phyloP scores from a whole-genome alignment of 108 stramenopile genomes.

The Fragilaria crotonensis region DNA sequence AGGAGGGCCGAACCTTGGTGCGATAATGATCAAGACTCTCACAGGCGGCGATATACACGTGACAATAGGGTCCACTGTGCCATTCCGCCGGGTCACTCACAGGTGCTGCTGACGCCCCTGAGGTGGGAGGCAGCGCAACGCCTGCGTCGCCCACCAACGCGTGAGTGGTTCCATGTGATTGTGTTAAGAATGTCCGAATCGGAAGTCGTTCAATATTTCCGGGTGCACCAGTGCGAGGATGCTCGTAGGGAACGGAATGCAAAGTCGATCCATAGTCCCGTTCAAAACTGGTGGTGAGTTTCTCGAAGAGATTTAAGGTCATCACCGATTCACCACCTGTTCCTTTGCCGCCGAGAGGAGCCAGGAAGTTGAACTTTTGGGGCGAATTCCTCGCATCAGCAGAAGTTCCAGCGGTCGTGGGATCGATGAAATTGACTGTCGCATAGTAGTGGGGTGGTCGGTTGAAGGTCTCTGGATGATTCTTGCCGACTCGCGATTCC shows the following conservation, averaged over 20 bases:
- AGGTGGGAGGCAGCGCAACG: constrained; percentile 25
- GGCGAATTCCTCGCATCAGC: constrained; percentile 6
- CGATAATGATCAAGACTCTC: constrained; percentile 64
- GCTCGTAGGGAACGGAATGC: constrained; percentile 44
- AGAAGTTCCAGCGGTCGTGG: constrained; percentile 34
- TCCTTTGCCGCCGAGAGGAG: constrained; percentile 3
- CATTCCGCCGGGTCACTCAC: constrained; percentile 48
- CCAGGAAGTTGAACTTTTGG: constrained; percentile 17
- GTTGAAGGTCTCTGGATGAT: neutral
- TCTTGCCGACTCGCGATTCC: neutral
- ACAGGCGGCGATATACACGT: constrained; percentile 71
- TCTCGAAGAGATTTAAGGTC: constrained; percentile 27
- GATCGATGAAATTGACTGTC: constrained; percentile 67
- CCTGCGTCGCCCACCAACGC: constrained; percentile 2
- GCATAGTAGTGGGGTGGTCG: constrained; percentile 11
- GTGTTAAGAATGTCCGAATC: constrained; percentile 32
- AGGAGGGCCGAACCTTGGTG: constrained; percentile 57
- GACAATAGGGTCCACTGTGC: constrained; percentile 73
- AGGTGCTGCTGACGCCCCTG: constrained; percentile 20
- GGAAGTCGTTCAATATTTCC: constrained; percentile 36
- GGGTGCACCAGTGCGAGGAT: constrained; percentile 35
- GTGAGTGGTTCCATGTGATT: constrained; percentile 5
- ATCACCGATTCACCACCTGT: constrained; percentile 3
- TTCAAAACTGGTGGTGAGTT: constrained; percentile 32
- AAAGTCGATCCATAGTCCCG: constrained; percentile 49